Base-by-base conservation (phyloP, 805 yeast species). In the Blastobotrys robertii region DNA sequence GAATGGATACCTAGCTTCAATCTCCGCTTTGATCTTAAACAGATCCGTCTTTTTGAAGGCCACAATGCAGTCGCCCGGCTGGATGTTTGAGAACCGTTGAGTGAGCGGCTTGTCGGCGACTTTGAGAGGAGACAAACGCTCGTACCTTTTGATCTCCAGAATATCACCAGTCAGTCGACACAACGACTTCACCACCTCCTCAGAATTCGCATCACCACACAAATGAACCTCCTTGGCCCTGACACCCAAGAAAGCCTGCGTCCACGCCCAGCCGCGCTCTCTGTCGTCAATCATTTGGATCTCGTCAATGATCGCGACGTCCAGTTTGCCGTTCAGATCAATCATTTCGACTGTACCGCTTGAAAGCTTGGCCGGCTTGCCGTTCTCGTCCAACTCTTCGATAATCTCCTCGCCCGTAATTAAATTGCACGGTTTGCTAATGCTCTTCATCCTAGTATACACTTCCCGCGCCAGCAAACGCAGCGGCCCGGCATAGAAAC, bases 351-450 rank as follows among this genome's bases (percentile, higher is more conserved):
- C 81, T 0, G 98, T 92, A 2, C 97, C 94, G 8, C 92, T 77
- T 1, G 90, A 77, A 12, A 87, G 61, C 1, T 76, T 74, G 5
- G 95, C 90, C n/a, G 71, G 67, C 40, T 76, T 74, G 2, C 95
- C 96, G 32, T 40, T 34, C 30, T 69, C 72, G 57, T 85, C 94
- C 3, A 74, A 50, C 45, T 79, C 82, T 2, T 79, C 75, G 11
- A 85, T 70, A 10, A 90, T 79, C 59, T 92, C 97, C 56, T 92
- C 99, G n/a, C 99, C 99, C 0, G 99, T 92, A 32, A 86, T 67
- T 40, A 92, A 65, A 60, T 88, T 92, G 62, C 97, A 88, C 22
- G 78, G 65, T 1, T 79, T 64, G 0, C 81, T 81, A 42, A 79
- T 77, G 1, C 59, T 55, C 47, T 79, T 77, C 62, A 88, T 84